Evolutionary conservation across 805 yeast species (phyloP).

Genomic region (Saccharomycopsis fermentans): DNA sequence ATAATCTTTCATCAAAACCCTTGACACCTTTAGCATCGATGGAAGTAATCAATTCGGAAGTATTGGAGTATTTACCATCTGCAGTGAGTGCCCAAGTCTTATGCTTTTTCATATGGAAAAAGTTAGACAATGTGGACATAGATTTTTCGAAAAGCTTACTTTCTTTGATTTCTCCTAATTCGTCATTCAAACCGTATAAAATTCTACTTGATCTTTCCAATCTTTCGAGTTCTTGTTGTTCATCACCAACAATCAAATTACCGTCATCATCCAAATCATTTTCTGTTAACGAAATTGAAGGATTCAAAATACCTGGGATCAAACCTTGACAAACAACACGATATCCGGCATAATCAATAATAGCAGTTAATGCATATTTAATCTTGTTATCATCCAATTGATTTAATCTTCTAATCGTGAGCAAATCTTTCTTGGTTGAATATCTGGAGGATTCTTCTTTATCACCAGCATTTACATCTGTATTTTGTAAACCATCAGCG

Average conservation of each 20-base stretch:
- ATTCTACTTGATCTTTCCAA: slow-evolving; percentile 38
- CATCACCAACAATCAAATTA: slow-evolving; percentile 26
- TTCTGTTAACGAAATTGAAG: slow-evolving; percentile 28
- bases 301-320: slow-evolving; percentile 77
- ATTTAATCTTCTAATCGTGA: slow-evolving; percentile 59
- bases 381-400: slow-evolving; percentile 53
- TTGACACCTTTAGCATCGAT: slow-evolving; percentile 74
- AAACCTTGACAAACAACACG: slow-evolving; percentile 90
- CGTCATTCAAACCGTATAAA: slow-evolving; percentile 67
- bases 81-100: slow-evolving; percentile 32
- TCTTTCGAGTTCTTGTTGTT: slow-evolving; percentile 24
- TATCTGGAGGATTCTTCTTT: slow-evolving; percentile 83
- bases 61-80: slow-evolving; percentile 28
- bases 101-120: slow-evolving; percentile 71
- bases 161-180: slow-evolving; percentile 37
- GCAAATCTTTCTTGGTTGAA: slow-evolving; percentile 68
- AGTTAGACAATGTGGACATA: slow-evolving; percentile 54
- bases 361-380: slow-evolving; percentile 66
- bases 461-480: slow-evolving; percentile 30
- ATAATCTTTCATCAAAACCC: slow-evolving; percentile 79
- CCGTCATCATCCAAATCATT: slow-evolving; percentile 30
- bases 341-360: slow-evolving; percentile 84
- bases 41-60: slow-evolving; percentile 50
- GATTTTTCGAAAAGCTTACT: slow-evolving; percentile 44
- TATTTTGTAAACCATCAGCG: slow-evolving; percentile 41